phyloP scores from a whole-genome alignment of 768 basidiomycete genomes.

The Xerocomellus chrysenteron region DNA sequence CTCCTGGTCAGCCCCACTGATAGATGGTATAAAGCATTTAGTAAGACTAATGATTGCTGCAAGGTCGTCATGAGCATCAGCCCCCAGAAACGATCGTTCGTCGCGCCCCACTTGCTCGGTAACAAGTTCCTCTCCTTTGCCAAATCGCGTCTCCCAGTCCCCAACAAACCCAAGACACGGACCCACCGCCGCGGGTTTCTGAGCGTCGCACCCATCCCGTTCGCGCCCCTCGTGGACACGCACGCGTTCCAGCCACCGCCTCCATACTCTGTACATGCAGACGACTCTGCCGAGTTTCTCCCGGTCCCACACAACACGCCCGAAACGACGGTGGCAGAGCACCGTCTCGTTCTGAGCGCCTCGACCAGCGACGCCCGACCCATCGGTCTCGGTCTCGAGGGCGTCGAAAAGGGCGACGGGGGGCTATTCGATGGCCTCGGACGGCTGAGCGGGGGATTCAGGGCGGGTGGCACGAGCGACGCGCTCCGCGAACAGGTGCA shows the following conservation, averaged over 20 bases:
- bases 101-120: constrained; percentile 17
- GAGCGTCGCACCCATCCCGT: constrained; percentile 19
- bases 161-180: constrained; percentile 17
- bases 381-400: constrained; percentile 28
- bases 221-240: constrained; percentile 29
- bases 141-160: constrained; percentile 24
- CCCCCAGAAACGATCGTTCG: constrained; percentile 5
- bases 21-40: not conserved
- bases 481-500: constrained; percentile 20
- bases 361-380: not conserved
- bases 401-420: constrained; percentile 26
- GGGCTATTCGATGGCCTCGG: constrained; percentile 29
- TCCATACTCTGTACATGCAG: constrained; percentile 15
- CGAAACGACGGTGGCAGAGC: not conserved
- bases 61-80: constrained; percentile 8
- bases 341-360: not conserved
- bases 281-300: constrained; percentile 10
- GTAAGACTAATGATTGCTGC: not conserved
- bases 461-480: constrained; percentile 5
- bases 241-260: constrained; percentile 29
- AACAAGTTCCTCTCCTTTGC: constrained; percentile 19
- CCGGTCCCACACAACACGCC: constrained; percentile 32
- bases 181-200: constrained; percentile 12
- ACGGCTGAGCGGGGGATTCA: constrained; percentile 28
- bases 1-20: not conserved